Percentiles rank a stretch among this genome's conserved stretches.
These are phyloP conservation scores for Boletales sp. DNA, from an alignment of 768 basidiomycete species.

Conservation along the genomic window DNA sequence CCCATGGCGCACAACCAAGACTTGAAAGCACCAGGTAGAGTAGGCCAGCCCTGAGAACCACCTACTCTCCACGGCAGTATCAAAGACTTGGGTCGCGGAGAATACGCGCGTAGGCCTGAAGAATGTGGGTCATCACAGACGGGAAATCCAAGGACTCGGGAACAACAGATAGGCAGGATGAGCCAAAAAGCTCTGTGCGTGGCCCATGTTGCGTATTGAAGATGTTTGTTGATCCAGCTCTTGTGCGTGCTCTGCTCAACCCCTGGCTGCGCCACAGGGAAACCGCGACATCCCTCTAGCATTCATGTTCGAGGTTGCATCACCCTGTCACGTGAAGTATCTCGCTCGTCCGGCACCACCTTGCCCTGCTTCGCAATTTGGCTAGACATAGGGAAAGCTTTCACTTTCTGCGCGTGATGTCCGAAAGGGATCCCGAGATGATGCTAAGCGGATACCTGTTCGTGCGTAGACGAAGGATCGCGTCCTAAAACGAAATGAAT, in stretches of 20 bases:
- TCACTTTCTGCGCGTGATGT: slow-evolving; percentile 24
- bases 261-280: slow-evolving; percentile 18
- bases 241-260: slow-evolving; percentile 43
- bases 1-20: slow-evolving; percentile 51
- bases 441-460: slow-evolving; percentile 46
- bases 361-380: slow-evolving; percentile 36
- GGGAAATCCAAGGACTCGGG: slow-evolving; percentile 9
- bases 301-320: slow-evolving; percentile 10
- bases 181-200: slow-evolving; percentile 34
- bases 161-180: slow-evolving; percentile 30
- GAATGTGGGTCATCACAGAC: slow-evolving; percentile 21
- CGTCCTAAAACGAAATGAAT: slow-evolving; percentile 23
- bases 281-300: slow-evolving; percentile 53
- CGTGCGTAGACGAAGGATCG: slow-evolving; percentile 23
- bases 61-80: slow-evolving; percentile 34
- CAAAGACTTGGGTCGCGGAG: slow-evolving; percentile 40
- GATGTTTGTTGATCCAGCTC: slow-evolving; percentile 6
- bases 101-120: slow-evolving; percentile 40
- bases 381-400: slow-evolving; percentile 22
- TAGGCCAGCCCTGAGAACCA: slow-evolving; percentile 7
- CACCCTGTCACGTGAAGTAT: slow-evolving; percentile 23
- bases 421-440: slow-evolving; percentile 50
- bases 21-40: slow-evolving; percentile 54
- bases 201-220: slow-evolving; percentile 19
- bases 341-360: slow-evolving; percentile 49